Evolutionary conservation across 345 rosid species (phyloP), one percentile per base, ranked within the genome.

Genomic region (Balakata baccata): DNA sequence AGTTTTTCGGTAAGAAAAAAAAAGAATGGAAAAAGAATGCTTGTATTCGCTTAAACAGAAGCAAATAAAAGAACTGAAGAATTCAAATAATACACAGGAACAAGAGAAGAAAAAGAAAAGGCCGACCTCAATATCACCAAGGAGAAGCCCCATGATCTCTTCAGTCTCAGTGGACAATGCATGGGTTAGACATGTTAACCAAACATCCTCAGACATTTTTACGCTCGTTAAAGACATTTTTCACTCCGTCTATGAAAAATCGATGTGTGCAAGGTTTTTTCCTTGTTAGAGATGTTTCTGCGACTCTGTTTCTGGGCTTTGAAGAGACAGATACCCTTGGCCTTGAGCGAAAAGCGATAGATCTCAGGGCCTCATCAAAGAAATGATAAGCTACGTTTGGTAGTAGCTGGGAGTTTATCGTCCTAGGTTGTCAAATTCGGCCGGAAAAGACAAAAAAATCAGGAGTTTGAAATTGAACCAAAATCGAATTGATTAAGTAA

Each of bases 141-240:
- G 99, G 68, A 95, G 98, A 72, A 95, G 97, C 46, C 99, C 99
- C 98, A 95, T 91, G 87, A 95, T 95, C 81, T 95, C 99, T 76
- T 95, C 99, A 45, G 98, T 95, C 82, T 95, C 99, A 18, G 99
- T 92, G 71, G 99, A 95, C 84, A 95, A 84, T 82, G 98, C 96
- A 80, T 95, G 99, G 41, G 98, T 92, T 37, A 92, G 86, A 81
- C 99, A 95, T 56, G 99, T 92, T 71, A 92, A 79, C 98, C 97
- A 92, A 6, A 91, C 98, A 52, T 95, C 99, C 79, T 95, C 99
- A 5, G 98, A 88, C 89, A 95, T 86, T 66, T 89, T 92, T 50
- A 91, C 99, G 58, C 85, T 37, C 18, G 96, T 84, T 52, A 94
- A 83, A 80, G 99, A 85, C 99, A 94, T 94, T 8, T 4, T 51